phyloP scores from a whole-genome alignment of 2,329 filamentous ascomycete species.

The Colletotrichum sp. region DNA sequence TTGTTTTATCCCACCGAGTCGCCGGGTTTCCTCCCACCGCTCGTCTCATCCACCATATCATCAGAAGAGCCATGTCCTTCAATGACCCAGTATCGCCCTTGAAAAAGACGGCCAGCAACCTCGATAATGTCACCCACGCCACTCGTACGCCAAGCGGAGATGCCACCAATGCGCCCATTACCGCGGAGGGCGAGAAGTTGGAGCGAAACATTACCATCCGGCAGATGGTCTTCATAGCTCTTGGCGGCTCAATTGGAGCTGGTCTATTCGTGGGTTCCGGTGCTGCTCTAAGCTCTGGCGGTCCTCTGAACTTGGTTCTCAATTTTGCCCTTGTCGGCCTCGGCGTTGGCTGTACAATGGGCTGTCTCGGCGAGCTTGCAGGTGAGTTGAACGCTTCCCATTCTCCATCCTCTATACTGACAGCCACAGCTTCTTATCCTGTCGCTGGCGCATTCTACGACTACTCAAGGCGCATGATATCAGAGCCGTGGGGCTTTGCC shows the following conservation, averaged over 20 bases:
- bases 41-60: neutral
- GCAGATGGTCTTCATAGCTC: constrained; percentile 39
- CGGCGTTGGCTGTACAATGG: constrained; percentile 35
- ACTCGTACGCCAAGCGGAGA: neutral
- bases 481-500: constrained; percentile 40
- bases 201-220: constrained; percentile 33
- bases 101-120: neutral
- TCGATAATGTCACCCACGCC: neutral
- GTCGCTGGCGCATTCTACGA: constrained; percentile 42
- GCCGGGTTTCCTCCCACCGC: neutral
- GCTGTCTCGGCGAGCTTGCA: constrained; percentile 32
- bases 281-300: constrained; percentile 32
- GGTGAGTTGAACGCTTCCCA: constrained; percentile 4
- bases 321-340: constrained; percentile 35
- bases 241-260: constrained; percentile 40
- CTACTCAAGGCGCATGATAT: constrained; percentile 40
- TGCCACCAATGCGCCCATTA: neutral
- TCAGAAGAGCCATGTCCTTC: neutral
- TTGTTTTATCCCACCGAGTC: neutral
- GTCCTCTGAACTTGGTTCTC: constrained; percentile 33
- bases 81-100: neutral
- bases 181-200: constrained; percentile 18
- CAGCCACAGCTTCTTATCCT: constrained; percentile 31
- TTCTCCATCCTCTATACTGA: neutral
- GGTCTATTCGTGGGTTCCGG: constrained; percentile 38